Conservation (phyloP, 2,329 filamentous ascomycete species). For the Botrytis tulipae region DNA sequence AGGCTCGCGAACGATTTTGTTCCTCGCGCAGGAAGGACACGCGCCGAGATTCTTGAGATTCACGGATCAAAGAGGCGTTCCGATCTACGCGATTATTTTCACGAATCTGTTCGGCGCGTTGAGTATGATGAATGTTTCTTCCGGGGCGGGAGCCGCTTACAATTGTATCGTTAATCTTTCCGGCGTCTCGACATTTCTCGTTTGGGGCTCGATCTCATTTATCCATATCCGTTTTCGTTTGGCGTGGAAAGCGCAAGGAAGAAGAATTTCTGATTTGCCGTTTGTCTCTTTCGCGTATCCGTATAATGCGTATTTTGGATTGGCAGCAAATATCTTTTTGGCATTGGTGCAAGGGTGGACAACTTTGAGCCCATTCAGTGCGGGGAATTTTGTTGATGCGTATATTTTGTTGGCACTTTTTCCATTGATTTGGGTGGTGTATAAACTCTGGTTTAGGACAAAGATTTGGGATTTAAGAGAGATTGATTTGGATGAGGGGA, state of each 20-base stretch:
- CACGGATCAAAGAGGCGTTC: conserved; percentile 63
- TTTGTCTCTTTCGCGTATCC: conserved; percentile 56
- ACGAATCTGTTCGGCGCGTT: conserved; percentile 69
- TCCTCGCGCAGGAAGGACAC: conserved; percentile 71
- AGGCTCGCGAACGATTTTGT: conserved; percentile 69
- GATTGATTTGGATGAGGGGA: conserved; percentile 56
- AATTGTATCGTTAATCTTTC: conserved; percentile 68
- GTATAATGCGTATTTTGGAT: conserved; percentile 58
- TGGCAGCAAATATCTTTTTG: conserved; percentile 57
- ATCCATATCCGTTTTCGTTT: conserved; percentile 70
- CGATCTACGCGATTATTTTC: conserved; percentile 60
- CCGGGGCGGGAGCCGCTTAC: conserved; percentile 64
- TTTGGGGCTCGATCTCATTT: conserved; percentile 69
- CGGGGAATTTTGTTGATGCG: conserved; percentile 59
- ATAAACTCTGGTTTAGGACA: conserved; percentile 56
- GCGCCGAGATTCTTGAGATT: conserved; percentile 68
- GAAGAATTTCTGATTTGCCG: conserved; percentile 53
- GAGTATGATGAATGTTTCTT: conserved; percentile 73
- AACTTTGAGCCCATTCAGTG: conserved; percentile 56
- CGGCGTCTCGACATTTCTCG: conserved; percentile 69
- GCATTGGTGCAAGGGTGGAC: conserved; percentile 62
- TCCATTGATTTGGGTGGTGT: conserved; percentile 53
- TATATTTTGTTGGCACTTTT: conserved; percentile 63
- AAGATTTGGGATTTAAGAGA: conserved; percentile 49
- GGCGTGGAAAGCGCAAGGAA: conserved; percentile 60